phyloP scores from a whole-genome alignment of 2,329 filamentous ascomycete species.

The Penicillium sclerotiorum region DNA sequence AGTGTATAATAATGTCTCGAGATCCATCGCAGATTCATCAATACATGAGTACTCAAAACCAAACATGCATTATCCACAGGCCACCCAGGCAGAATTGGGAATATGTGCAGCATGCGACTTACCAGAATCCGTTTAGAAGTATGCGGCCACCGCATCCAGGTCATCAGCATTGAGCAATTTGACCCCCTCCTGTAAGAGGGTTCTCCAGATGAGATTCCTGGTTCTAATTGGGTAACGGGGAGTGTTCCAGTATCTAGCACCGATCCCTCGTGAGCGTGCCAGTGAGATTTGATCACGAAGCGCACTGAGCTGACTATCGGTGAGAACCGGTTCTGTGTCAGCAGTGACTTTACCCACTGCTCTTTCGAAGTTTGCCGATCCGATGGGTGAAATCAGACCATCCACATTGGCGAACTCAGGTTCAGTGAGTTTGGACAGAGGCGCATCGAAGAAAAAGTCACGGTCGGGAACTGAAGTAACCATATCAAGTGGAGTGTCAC shows the following conservation, averaged over 20 bases:
- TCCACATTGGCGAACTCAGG: slow-evolving; percentile 50
- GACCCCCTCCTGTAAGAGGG: slow-evolving; percentile 60
- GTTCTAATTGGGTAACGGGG: slow-evolving; percentile 62
- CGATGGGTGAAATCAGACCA: slow-evolving; percentile 54
- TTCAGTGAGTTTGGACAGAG: slow-evolving; percentile 49
- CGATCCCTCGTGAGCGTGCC: slow-evolving; percentile 61
- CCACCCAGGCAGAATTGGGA: too few species aligned
- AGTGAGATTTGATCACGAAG: slow-evolving; percentile 55
- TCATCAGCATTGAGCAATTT: slow-evolving; percentile 67
- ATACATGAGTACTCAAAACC: too few species aligned
- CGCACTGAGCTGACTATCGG: slow-evolving; percentile 49
- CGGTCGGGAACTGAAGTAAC: slow-evolving; percentile 50
- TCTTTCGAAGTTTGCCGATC: slow-evolving; percentile 54
- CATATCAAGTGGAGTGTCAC: slow-evolving; percentile 55
- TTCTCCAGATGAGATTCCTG: slow-evolving; percentile 61
- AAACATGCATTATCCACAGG: too few species aligned
- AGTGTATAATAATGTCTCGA: too few species aligned
- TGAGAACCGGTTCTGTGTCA: slow-evolving; percentile 36
- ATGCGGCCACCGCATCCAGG: slow-evolving; percentile 53
- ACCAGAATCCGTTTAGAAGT: slow-evolving; percentile 25
- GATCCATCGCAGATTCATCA: too few species aligned
- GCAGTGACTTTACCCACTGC: slow-evolving; percentile 45
- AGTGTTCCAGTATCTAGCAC: slow-evolving; percentile 64
- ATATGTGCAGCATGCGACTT: neutral
- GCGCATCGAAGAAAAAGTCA: slow-evolving; percentile 65